These are phyloP conservation scores for Dactylellina drechsleri DNA, from an alignment of 2,329 filamentous ascomycete species.

Conservation along the genomic window DNA sequence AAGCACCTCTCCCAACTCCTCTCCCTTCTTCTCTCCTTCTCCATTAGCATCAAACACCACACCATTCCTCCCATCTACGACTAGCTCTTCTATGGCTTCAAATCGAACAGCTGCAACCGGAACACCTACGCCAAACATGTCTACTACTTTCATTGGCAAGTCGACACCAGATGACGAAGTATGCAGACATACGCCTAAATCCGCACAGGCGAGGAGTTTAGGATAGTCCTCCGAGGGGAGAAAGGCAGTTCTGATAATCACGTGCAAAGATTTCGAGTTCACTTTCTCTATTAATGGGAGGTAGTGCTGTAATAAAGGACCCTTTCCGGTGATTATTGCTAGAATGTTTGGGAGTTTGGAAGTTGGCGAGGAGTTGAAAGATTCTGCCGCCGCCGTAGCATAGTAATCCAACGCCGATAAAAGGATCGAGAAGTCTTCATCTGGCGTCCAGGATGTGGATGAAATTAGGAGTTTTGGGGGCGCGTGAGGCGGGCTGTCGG, in stretches of 20 bases:
- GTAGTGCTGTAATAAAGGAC: constrained; percentile 82
- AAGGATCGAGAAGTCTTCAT: constrained; percentile 91
- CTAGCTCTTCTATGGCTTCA: constrained; percentile 89
- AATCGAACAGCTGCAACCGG: constrained; percentile 88
- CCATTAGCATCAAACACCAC: constrained; percentile 76
- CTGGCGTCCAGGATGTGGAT: constrained; percentile 95
- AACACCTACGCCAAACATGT: constrained; percentile 96
- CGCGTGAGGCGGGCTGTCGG: constrained; percentile 65
- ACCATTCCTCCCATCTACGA: constrained; percentile 86
- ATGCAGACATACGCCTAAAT: constrained; percentile 90
- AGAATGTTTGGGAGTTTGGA: constrained; percentile 73
- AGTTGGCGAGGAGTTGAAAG: constrained; percentile 55
- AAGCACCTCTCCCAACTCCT: constrained; percentile 73
- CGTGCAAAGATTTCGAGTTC: constrained; percentile 69
- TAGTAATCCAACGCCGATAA: constrained; percentile 84
- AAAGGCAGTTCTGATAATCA: constrained; percentile 84
- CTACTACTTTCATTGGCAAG: constrained; percentile 98
- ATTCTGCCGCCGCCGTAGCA: constrained; percentile 58
- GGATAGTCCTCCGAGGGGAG: constrained; percentile 86
- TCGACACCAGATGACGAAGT: constrained; percentile 94
- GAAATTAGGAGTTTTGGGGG: constrained; percentile 80
- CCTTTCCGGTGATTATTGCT: constrained; percentile 93
- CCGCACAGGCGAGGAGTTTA: constrained; percentile 80
- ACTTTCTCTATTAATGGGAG: constrained; percentile 73
- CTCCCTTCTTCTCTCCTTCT: constrained; percentile 61